Conservation (phyloP, 371 early-diverging fungal genomes). For the Mortierella sp. region DNA sequence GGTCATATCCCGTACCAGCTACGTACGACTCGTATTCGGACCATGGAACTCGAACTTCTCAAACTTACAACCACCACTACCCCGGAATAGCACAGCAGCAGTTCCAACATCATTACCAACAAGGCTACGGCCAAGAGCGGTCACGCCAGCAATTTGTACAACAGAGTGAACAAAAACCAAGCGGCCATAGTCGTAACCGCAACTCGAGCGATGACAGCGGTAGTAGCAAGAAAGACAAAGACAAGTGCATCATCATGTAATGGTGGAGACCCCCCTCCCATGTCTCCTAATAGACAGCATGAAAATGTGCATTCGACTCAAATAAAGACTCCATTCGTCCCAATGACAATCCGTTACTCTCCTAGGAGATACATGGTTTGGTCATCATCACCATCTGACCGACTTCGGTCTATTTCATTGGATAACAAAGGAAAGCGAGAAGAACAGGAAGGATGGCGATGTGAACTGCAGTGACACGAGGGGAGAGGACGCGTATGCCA, state of each 20-base stretch:
- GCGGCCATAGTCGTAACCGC: conserved; percentile 23
- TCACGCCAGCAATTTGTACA: background rate
- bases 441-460: too few relatives aligned
- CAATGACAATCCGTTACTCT: too few relatives aligned
- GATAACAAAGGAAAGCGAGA: too few relatives aligned
- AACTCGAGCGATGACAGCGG: conserved; percentile 35
- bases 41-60: background rate
- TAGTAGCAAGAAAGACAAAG: conserved; percentile 22
- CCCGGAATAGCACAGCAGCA: too few relatives aligned
- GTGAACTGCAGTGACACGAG: background rate
- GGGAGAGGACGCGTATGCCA: background rate
- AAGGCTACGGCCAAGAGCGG: background rate
- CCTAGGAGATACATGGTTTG: too few relatives aligned
- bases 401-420: background rate
- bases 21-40: background rate
- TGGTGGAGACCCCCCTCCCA: too few relatives aligned
- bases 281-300: too few relatives aligned
- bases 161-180: conserved; percentile 3
- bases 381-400: background rate
- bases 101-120: background rate
- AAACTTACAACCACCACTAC: background rate
- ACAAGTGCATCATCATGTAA: conserved; percentile 39
- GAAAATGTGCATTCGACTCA: too few relatives aligned
- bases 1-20: conserved; percentile 4
- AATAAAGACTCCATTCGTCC: too few relatives aligned